These are phyloP conservation scores for Helicocarpus griseus DNA, from an alignment of 2,329 filamentous ascomycete species.

Conservation along the genomic window DNA sequence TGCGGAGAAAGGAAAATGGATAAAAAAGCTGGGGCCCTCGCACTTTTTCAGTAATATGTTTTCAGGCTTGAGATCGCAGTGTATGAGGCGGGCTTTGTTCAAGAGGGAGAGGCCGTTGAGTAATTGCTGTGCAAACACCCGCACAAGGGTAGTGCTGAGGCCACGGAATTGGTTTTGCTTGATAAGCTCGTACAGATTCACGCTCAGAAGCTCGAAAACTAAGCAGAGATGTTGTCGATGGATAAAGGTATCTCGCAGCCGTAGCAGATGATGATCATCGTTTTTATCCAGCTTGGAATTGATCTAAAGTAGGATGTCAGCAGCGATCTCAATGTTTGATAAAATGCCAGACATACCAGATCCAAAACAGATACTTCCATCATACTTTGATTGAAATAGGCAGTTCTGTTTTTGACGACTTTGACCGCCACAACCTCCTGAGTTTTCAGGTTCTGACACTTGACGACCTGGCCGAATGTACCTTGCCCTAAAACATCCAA, in stretches of 20 bases:
- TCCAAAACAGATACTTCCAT: constrained; percentile 99
- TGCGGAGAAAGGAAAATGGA: constrained; percentile 4
- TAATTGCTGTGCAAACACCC: constrained; percentile 94
- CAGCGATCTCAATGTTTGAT: constrained; percentile 1
- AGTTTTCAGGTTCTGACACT: constrained; percentile 96
- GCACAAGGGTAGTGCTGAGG: constrained; percentile 88
- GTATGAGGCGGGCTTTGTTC: constrained; percentile 93
- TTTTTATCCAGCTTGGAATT: constrained; percentile 99
- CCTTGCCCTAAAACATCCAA: constrained; percentile 94
- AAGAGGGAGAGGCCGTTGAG: constrained; percentile 84
- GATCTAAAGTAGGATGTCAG: constrained; percentile 47
- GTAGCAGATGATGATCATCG: constrained; percentile 89
- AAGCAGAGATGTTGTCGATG: constrained; percentile 93
- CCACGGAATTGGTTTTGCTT: constrained; percentile 99
- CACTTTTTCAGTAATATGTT: constrained; percentile 95
- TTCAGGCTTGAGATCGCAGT: constrained; percentile 96
- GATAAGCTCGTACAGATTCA: constrained; percentile 96
- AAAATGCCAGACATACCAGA: constrained; percentile 50
- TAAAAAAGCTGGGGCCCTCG: constrained; percentile 16
- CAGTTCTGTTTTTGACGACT: constrained; percentile 97
- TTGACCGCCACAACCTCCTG: constrained; percentile 98
- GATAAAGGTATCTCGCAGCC: constrained; percentile 96
- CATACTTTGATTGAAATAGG: constrained; percentile 99
- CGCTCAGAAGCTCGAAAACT: constrained; percentile 90
- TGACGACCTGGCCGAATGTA: constrained; percentile 97